Conservation (phyloP, 208 protist genomes). For the Naegleria fowleri region DNA sequence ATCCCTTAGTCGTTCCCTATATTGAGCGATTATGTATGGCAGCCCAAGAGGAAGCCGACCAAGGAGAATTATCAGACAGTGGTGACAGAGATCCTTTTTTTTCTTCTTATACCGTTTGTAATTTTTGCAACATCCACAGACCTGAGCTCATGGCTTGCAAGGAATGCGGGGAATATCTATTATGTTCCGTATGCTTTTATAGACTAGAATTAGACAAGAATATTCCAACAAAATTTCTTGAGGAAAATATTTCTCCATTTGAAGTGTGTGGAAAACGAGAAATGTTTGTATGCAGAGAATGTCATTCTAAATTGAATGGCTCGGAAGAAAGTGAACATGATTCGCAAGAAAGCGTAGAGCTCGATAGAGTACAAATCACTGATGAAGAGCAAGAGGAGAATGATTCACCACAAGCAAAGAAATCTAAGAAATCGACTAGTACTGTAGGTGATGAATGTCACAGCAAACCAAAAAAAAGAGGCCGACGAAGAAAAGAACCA, state of each 20-base stretch:
- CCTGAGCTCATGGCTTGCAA: neutral
- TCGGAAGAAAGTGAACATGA: too few species aligned
- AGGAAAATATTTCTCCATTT: neutral
- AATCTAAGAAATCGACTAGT: too few species aligned
- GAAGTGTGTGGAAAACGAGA: neutral
- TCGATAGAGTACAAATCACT: too few species aligned
- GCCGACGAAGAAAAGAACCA: too few species aligned
- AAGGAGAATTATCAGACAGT: neutral
- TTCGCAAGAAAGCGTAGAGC: too few species aligned
- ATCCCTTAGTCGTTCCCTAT: too few species aligned
- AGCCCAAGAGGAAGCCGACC: neutral
- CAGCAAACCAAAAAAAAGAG: too few species aligned
- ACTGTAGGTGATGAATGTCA: too few species aligned
- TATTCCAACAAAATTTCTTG: neutral
- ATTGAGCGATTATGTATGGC: too few species aligned
- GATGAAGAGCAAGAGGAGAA: too few species aligned
- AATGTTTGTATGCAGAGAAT: neutral
- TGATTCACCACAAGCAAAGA: too few species aligned
- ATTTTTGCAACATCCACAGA: neutral
- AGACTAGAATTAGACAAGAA: neutral
- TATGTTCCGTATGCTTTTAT: neutral
- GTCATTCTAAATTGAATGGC: too few species aligned
- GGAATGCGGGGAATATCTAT: neutral
- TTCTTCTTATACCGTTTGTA: neutral
- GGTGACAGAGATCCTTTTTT: neutral